Evolutionary conservation across 345 rosid species (phyloP).

Genomic region (Pistacia integerrima): DNA sequence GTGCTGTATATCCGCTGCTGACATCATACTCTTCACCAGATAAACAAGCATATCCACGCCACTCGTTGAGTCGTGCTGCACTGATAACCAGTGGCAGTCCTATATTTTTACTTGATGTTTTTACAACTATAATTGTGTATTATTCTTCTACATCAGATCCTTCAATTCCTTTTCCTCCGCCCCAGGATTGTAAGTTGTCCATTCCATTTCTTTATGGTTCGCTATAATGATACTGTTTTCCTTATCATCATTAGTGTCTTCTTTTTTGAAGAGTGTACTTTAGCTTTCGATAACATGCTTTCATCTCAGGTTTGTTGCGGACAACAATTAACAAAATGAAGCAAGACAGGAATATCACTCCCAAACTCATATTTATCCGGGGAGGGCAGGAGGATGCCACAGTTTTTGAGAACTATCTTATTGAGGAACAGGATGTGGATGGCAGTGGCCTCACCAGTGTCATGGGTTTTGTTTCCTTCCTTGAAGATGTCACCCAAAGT

Average conservation of each 20-base stretch:
- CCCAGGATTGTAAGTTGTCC: conserved; percentile 80
- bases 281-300: neutral
- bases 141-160: conserved; percentile 92
- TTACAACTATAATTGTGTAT: conserved; percentile 80
- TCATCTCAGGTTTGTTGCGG: conserved; percentile 67
- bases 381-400: conserved; percentile 91
- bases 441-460: conserved; percentile 82
- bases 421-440: conserved; percentile 96
- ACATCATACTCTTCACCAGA: conserved; percentile 81
- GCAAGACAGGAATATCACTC: conserved; percentile 87
- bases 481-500: conserved; percentile 74
- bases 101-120: conserved; percentile 93
- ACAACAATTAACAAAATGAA: conserved; percentile 77
- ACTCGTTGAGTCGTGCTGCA: conserved; percentile 88
- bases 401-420: conserved; percentile 79
- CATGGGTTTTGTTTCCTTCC: conserved; percentile 94
- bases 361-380: conserved; percentile 75
- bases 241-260: neutral
- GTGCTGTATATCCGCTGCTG: conserved; percentile 79
- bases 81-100: conserved; percentile 95
- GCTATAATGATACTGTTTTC: neutral
- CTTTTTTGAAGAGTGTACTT: neutral
- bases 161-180: conserved; percentile 87
- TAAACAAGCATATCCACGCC: conserved; percentile 88
- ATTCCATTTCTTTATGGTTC: neutral